Evolutionary conservation across 129 eudicot species (phyloP), one percentile per base, ranked within the genome.

Genomic region (Helichrysum umbraculigerum): DNA sequence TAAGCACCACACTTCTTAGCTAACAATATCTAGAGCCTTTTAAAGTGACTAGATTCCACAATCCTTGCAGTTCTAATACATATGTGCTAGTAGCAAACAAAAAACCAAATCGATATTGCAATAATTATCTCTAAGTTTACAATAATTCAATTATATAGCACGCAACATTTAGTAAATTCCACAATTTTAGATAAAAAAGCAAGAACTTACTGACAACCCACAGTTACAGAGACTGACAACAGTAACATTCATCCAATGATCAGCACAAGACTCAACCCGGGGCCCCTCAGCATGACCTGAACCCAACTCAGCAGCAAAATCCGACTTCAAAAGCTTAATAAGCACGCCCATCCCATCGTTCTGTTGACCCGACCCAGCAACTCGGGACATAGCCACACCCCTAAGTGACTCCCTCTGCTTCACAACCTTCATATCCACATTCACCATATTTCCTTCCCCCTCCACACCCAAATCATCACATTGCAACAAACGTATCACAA

Each of bases 291-390:
- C 86, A 52, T 41, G 72, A 6, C 83, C 85, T 17, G 70, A 29
- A 17, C 71, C 84, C 17, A 79, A 47, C 29, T 65, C 85, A 0
- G 84, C 76, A 2, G 84, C 81, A 41, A 88, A 86, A 87, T 87
- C 83, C 56, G 82, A 87, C 83, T 85, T 95, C 88, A 95, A 68
- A 70, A 95, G 75, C 89, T 86, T 89, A 61, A 76, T 70, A 76
- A 95, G 72, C 81, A 91, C 97, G 9, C 97, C 96, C 85, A 89
- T 88, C 29, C 99, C 99, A 68, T 95, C 99, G 60, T 78, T 86
- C 86, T 71, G 90, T 73, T 89, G 97, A 16, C 96, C 92, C 51
- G 95, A 89, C 22, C 89, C 96, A 7, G 87, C 96, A 1, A 79
- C 96, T 74, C 88, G 77, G 59, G 83, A 86, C 96, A 95, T 69